Base-by-base conservation (phyloP, 257 asterid species). In the Solanum verrucosum region DNA sequence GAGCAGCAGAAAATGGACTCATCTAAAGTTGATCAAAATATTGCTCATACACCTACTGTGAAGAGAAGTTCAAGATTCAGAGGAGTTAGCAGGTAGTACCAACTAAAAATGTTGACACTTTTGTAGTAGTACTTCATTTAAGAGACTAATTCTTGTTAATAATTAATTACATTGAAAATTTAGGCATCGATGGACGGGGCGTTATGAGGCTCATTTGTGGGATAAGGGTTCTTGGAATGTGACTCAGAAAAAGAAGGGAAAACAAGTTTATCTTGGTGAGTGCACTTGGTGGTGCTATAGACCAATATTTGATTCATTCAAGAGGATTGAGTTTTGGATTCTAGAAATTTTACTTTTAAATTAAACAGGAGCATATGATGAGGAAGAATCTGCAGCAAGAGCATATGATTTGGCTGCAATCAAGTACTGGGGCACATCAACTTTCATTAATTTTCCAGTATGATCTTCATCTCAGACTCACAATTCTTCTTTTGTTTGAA, bases 241-340 rank as follows among this genome's bases (percentile, higher is more conserved):
- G 2, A 94, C 98, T 29, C 98, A 93, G 90, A 95, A 92, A 81
- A 95, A 95, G 95, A 95, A 95, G 88, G 98, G 97, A 75, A 95
- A 95, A 90, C 98, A 95, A 93, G 98, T 95, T 68, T 95, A 94
- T 90, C 97, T 95, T 86, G 98, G 98, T 95, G 89, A 92, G 98
- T 40, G 83, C 15, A 74, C 38, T 23, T 21, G 38, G 35, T 42
- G 23, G 46, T 60, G n/a, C 40, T 49, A 25, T n/a, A 44, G 27
- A 27, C 40, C 40, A 44, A 27, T 79, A 27, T 49, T 82, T 49
- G 70, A 20, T 82, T 46, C 70, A 49, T 82, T 46, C 86, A 82
- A 82, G 86, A 82, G 21, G 37, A 82, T 82, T 29, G 70, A 29
- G 60, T 23, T 79, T 49, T 25, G 56, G 23, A 20, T 49, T 49